phyloP scores from a whole-genome alignment of 116 monocot species.

The Zostera marina region DNA sequence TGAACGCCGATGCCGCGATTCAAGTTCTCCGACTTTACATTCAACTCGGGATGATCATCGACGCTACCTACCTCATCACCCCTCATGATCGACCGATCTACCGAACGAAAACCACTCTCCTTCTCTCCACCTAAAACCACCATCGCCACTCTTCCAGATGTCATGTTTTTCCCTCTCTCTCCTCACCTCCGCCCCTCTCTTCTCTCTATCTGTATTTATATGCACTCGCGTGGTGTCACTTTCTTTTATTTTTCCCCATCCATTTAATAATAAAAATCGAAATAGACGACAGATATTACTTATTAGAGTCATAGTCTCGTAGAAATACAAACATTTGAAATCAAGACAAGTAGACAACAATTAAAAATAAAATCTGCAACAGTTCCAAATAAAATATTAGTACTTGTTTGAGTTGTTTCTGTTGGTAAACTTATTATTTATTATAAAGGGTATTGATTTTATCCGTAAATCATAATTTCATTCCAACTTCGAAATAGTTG shows the following conservation, averaged over 20 bases:
- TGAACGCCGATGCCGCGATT: not conserved
- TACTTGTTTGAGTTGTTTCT: too few relatives aligned
- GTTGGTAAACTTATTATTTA: not conserved
- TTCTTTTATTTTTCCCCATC: not conserved
- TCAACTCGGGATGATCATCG: conserved; percentile 10
- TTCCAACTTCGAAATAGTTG: too few relatives aligned
- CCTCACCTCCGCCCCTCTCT: not conserved
- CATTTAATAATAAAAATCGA: not conserved
- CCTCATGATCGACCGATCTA: conserved; percentile 11
- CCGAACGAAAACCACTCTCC: not conserved
- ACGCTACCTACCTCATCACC: conserved; percentile 12
- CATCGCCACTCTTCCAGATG: too few relatives aligned
- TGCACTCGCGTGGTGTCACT: too few relatives aligned
- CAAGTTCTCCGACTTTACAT: not conserved
- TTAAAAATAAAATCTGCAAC: not conserved
- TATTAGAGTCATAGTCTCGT: too few relatives aligned
- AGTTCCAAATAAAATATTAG: not conserved
- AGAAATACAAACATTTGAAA: too few relatives aligned
- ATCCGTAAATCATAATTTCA: too few relatives aligned
- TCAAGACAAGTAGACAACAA: not conserved
- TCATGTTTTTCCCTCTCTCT: not conserved
- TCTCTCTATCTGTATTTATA: not conserved
- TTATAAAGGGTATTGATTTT: not conserved
- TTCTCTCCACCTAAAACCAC: not conserved
- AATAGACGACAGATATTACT: not conserved